Base-by-base conservation (phyloP, 306 rosid genomes). In the Dalbergia cochinchinensis region DNA sequence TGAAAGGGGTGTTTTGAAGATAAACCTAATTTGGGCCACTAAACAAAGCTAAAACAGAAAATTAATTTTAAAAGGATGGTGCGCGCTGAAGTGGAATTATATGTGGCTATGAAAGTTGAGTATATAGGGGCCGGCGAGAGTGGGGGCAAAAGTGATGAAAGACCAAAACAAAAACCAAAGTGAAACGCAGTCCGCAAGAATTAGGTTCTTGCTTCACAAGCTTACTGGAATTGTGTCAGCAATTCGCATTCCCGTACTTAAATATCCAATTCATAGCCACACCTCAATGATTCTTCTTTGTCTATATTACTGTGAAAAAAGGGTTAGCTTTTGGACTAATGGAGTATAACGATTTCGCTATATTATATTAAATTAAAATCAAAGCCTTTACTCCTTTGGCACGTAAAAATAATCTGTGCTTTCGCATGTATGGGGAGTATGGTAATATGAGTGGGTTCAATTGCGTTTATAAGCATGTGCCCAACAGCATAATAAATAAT, bases 21-120 rank as follows among this genome's bases (percentile, higher is more conserved):
- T 12, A 74, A 62, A 75, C 79, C 79, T 61, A 75, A 75, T 62
- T 73, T 47, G 10, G 22, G 48, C 5, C 79, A 75, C 79, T 62
- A n/a, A 45, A 15, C 19, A 31, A 15, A 61, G 60, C 37, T 26
- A 61, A 33, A 45, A 45, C 9, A n/a, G 34, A 45, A 42, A 61
- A 11, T 1, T 42, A 45, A 45, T 11, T 20, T n/a, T 9, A 45
- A 61, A 31, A 7, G 66, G 3, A 75, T 62, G 79, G 79, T 75
- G 69, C 70, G 15, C 33, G 18, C 45, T 15, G 79, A 47, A 48
- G 58, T 74, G 69, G 69, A 74, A 45, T 74, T 60, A 42, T 39
- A 22, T 55, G 26, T 31, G 1, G 7, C 69, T 59, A 15, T 1
- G 13, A 73, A 59, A 51, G 65, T 53, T 71, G 3, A 42, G 2